phyloP scores from a whole-genome alignment of 2,329 filamentous ascomycete genomes.

The Scedosporium aurantiacum region DNA sequence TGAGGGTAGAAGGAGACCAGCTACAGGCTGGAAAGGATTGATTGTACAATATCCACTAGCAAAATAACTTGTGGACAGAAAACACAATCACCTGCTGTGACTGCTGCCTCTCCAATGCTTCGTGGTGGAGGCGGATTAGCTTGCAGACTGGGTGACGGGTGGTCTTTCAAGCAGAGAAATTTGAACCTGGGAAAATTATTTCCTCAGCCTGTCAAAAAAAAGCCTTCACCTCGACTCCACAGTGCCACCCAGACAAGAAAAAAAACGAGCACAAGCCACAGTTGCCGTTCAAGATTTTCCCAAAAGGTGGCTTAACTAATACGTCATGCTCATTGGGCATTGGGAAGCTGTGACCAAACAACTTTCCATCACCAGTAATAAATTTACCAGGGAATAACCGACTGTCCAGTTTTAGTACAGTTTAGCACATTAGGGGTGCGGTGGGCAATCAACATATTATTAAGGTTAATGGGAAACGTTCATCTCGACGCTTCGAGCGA shows the following conservation, averaged over 20 bases:
- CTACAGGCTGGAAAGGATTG: no score
- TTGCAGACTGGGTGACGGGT: neutral
- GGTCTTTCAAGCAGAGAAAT: neutral
- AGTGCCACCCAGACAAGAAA: neutral
- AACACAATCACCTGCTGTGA: neutral
- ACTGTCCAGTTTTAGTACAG: no score
- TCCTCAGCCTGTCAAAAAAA: neutral
- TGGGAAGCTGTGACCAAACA: no score
- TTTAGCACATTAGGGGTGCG: no score
- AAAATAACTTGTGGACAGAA: neutral
- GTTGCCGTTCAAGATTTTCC: neutral
- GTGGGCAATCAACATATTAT: no score
- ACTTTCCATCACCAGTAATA: no score
- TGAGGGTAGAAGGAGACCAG: no score
- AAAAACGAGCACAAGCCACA: neutral
- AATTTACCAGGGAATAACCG: no score
- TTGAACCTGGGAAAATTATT: constrained; percentile 3
- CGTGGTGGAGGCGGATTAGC: constrained; percentile 1
- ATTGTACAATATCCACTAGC: neutral
- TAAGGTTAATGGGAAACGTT: no score
- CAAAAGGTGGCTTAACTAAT: no score
- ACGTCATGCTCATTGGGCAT: no score
- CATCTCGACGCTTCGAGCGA: no score
- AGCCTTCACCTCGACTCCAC: neutral
- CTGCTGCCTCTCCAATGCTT: neutral